Conservation (phyloP, 2,329 filamentous ascomycete genomes). For the Chrysoporthe austroafricana region DNA sequence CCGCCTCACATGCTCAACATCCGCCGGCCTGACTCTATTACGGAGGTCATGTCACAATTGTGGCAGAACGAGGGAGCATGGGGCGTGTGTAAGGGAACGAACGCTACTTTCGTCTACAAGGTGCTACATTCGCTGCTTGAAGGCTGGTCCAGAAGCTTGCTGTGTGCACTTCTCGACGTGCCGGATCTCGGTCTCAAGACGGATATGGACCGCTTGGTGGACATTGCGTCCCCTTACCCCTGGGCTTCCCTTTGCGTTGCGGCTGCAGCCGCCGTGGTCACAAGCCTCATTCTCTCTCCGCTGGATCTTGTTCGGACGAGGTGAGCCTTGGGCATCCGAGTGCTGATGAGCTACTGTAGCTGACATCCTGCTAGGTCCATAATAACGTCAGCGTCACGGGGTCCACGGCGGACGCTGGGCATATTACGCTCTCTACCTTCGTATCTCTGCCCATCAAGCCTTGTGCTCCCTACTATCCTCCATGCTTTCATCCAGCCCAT, state of each 20-base stretch:
- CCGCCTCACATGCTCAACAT: conserved; percentile 69
- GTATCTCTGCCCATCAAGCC: conserved; percentile 69
- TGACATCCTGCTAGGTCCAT: conserved; percentile 65
- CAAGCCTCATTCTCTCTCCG: conserved; percentile 81
- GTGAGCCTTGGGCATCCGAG: conserved; percentile 44
- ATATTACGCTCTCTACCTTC: conserved; percentile 80
- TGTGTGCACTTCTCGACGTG: conserved; percentile 89
- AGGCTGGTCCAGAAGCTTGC: conserved; percentile 86
- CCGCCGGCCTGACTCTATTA: conserved; percentile 76
- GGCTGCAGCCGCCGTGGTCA: conserved; percentile 66
- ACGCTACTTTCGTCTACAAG: conserved; percentile 89
- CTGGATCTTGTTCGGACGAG: conserved; percentile 86
- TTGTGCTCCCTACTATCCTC: conserved; percentile 83
- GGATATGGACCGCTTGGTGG: conserved; percentile 74
- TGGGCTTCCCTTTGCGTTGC: conserved; percentile 79
- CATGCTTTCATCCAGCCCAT: conserved; percentile 84
- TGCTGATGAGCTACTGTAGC: conserved; percentile 22
- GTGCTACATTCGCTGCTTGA: conserved; percentile 85
- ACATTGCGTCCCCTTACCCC: conserved; percentile 77
- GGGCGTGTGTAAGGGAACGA: conserved; percentile 94
- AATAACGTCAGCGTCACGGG: conserved; percentile 76
- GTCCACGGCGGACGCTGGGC: conserved; percentile 76
- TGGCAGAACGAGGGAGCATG: conserved; percentile 89
- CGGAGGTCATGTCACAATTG: conserved; percentile 83
- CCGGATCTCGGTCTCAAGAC: conserved; percentile 80